A percentile compares a stretch with the other conserved stretches of the same genome.
These are phyloP conservation scores for Didymella pomorum DNA, from an alignment of 2,329 filamentous ascomycete genomes.

Conservation along the genomic window DNA sequence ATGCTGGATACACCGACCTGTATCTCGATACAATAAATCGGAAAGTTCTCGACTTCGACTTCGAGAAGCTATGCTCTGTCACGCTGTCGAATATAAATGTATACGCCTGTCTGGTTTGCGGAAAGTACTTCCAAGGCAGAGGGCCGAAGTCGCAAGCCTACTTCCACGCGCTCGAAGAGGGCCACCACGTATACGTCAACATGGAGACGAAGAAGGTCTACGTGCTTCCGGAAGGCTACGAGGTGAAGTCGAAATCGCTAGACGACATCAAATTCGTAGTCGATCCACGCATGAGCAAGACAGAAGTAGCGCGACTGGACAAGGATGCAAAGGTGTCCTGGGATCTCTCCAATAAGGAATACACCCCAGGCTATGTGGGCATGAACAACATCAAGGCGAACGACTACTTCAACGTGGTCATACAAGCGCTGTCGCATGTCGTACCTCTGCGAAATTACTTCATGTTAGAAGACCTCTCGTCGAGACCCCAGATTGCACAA, in stretches of 20 bases:
- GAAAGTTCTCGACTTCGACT: constrained; percentile 93
- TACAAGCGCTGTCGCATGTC: constrained; percentile 91
- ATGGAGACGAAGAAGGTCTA: constrained; percentile 92
- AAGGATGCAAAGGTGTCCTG: constrained; percentile 69
- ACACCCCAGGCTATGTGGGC: constrained; percentile 92
- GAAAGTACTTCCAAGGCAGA: constrained; percentile 96
- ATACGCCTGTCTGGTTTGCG: constrained; percentile 95
- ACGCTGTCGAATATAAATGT: constrained; percentile 98
- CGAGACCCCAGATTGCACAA: constrained; percentile 81
- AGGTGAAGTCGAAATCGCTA: constrained; percentile 91
- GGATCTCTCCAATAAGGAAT: constrained; percentile 83
- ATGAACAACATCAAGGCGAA: constrained; percentile 99
- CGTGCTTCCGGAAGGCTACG: constrained; percentile 94
- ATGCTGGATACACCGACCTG: constrained; percentile 90
- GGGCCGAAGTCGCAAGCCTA: constrained; percentile 96
- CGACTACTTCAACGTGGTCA: constrained; percentile 95
- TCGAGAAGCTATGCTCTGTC: constrained; percentile 97
- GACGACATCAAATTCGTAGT: constrained; percentile 99
- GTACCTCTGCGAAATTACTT: constrained; percentile 89
- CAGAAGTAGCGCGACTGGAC: constrained; percentile 83
- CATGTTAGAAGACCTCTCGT: constrained; percentile 81
- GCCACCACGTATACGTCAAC: constrained; percentile 98
- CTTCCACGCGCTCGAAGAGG: constrained; percentile 93
- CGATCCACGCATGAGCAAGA: constrained; percentile 82
- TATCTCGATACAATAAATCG: constrained; percentile 98